Evolutionary conservation across 2,329 filamentous ascomycete species (phyloP), one percentile per base, ranked within the genome.

Genomic region (Calonectria honghensis): DNA sequence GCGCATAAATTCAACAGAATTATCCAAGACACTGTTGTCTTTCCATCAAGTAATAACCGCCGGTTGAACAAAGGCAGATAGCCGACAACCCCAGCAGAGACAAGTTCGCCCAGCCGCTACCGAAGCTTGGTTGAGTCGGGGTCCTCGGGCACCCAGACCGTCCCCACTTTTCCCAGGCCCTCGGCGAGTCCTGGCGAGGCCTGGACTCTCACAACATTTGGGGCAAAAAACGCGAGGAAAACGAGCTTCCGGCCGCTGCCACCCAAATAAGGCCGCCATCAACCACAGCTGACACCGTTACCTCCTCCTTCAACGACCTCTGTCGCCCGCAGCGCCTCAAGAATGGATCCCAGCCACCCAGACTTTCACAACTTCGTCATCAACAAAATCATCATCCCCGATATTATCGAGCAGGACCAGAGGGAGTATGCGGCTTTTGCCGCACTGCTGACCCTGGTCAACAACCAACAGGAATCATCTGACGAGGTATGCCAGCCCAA

Each of bases 401-500:
- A 70, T 20, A 70, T 73, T 27, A 65, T 77, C 66, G 57, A 78
- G 27, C 64, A 72, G 3, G 41, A 66, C 32, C 41, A 41, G 10
- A 37, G 68, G 20, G 68, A 72, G 5, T 39, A 72, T 13, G 75
- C 77, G 11, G 68, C 73, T 20, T 48, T 79, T 45, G 70, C 77
- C 27, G 63, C 63, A 24, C 64, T 77, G 6, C 32, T 80, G 52
- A 29, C 72, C 29, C 51, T 65, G 18, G 37, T 66, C 18, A 45
- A 72, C 27, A 67, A 70, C 16, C 35, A 72, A 18, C 61, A 65
- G 41, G 61, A 65, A 50, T 65, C 61, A 29, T 73, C 75, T 18
- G 72, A 73, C 11, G 74, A 76, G 31, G 78, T 80, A 79, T 45
- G 76, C 57, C 61, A 52, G 35, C 65, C 45, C 57, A 32, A 27